These are phyloP conservation scores for Clonostachys chloroleuca DNA, from an alignment of 2,329 filamentous ascomycete genomes.

Conservation along the genomic window DNA sequence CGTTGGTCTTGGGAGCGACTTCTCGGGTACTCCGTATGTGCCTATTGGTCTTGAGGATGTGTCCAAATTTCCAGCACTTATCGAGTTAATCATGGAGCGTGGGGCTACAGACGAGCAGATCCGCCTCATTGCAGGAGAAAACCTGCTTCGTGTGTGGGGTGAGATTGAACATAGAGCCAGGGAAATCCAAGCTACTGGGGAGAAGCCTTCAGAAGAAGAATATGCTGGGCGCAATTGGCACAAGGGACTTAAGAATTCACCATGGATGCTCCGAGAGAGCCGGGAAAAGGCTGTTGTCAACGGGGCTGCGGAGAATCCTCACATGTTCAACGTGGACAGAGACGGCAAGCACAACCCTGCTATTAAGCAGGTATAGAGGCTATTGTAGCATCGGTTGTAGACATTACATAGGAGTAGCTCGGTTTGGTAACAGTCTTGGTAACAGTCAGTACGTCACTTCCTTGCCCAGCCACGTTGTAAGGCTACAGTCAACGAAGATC, in stretches of 20 bases:
- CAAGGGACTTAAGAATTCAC: constrained; percentile 13
- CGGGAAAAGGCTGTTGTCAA: constrained; percentile 6
- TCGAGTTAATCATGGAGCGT: constrained; percentile 17
- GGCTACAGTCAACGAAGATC: too few relatives aligned
- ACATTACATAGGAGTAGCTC: not conserved
- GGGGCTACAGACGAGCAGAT: constrained; percentile 32
- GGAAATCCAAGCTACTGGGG: constrained; percentile 55
- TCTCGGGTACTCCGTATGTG: constrained; percentile 21
- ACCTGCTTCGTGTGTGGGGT: constrained; percentile 79
- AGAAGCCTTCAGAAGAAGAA: constrained; percentile 19
- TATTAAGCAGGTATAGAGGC: constrained; percentile 2
- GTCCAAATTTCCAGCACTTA: constrained; percentile 24
- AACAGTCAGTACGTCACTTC: too few relatives aligned
- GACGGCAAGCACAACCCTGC: constrained; percentile 5
- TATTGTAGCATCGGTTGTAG: not conserved
- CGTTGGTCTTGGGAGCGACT: constrained; percentile 29
- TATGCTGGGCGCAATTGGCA: constrained; percentile 18
- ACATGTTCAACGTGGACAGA: constrained; percentile 6
- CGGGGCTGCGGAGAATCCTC: constrained; percentile 13
- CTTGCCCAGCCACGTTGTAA: too few relatives aligned
- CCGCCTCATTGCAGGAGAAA: constrained; percentile 74
- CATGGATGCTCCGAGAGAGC: constrained; percentile 13
- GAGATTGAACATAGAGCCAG: constrained; percentile 70
- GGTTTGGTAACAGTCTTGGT: too few relatives aligned
- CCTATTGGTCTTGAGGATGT: constrained; percentile 22